phyloP scores from a whole-genome alignment of 768 basidiomycete species.

The Rickenella mellea region DNA sequence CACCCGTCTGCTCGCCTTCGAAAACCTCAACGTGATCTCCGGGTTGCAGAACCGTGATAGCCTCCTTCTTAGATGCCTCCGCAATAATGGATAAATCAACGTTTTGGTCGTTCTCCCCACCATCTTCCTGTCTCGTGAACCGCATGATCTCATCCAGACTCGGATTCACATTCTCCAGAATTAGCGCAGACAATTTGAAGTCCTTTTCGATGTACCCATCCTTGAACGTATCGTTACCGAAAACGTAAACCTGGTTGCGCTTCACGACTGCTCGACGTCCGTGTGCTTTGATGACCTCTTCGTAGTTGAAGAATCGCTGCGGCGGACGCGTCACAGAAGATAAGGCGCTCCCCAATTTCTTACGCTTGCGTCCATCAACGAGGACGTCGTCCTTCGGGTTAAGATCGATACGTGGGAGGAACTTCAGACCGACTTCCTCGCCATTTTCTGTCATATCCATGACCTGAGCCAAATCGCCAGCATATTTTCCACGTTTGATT shows the following conservation, averaged over 20 bases:
- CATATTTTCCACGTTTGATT: conserved; percentile 86
- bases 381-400: conserved; percentile 76
- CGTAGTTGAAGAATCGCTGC: conserved; percentile 87
- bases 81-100: conserved; percentile 88
- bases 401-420: conserved; percentile 96
- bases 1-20: conserved; percentile 91
- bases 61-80: conserved; percentile 83
- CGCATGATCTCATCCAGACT: conserved; percentile 94
- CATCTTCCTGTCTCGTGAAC: conserved; percentile 73
- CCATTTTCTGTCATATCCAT: conserved; percentile 89
- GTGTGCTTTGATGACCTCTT: conserved; percentile 83
- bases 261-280: conserved; percentile 69
- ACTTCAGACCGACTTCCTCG: conserved; percentile 86
- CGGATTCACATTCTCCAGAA: conserved; percentile 84
- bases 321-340: conserved; percentile 64
- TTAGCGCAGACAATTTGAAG: conserved; percentile 70
- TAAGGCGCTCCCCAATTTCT: conserved; percentile 43
- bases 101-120: conserved; percentile 51
- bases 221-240: conserved; percentile 88
- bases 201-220: conserved; percentile 97
- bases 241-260: conserved; percentile 69
- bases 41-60: conserved; percentile 91
- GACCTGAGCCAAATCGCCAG: conserved; percentile 92
- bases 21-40: conserved; percentile 97
- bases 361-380: conserved; percentile 64